Base-by-base conservation (phyloP, 345 rosid genomes). In the Eucalyptus lansdowneana region DNA sequence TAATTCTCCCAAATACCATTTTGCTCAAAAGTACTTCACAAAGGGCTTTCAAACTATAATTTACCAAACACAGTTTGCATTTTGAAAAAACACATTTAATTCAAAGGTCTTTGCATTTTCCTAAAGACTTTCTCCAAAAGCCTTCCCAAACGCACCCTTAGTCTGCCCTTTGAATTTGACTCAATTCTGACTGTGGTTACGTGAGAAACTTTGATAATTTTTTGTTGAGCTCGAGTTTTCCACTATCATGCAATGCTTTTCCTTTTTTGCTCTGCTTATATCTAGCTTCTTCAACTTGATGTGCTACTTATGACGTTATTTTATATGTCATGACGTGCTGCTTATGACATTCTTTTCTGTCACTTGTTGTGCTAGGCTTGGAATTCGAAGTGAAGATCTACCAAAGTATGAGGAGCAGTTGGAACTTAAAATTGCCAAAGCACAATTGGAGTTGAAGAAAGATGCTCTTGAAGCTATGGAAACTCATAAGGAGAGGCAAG, bases 381-480 rank as follows among this genome's bases (percentile, higher is more conserved):
- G 99, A 69, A 93, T 98, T 29, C 92, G 90, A 69, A 95, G 90
- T 94, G 97, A 96, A 93, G 98, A 97, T 91, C 95, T 97, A 34
- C 99, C 99, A 5, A 98, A 97, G 91, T 96, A 96, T 85, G 99
- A 96, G 91, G 99, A 97, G 88, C 91, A 94, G 50, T 87, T 96
- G 89, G 99, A 98, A 90, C 94, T 92, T 50, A 96, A 94, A 94
- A 92, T 97, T 87, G 96, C 99, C 69, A 96, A 97, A 87, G 97
- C 99, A 86, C 98, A 97, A 87, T 86, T 96, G 91, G 97, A 98
- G 88, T 93, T 97, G 91, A 97, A 96, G 94, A 95, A 97, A 90
- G 97, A 96, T 88, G 99, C 99, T 67, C 58, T 95, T 87, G 99
- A 97, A 91, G 99, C 96, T 40, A 97, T 98, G 99, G 99, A 96